Percentiles rank a stretch among this genome's conserved stretches.
Conservation (phyloP, 805 yeast genomes). For the Yamadazyma olivae region DNA sequence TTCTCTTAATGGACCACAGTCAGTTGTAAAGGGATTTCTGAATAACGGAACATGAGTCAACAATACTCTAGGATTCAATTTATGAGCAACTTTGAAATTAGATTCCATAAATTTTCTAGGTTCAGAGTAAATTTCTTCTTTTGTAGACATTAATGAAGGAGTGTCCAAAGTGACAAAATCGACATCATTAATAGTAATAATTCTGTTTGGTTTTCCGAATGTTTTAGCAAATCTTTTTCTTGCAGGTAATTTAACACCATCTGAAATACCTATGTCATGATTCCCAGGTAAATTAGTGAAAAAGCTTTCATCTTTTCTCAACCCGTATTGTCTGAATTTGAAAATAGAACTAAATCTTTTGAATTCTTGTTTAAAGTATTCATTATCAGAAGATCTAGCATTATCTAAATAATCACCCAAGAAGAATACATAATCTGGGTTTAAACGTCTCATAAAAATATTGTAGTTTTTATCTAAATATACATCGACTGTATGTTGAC, state of each 20-base stretch:
- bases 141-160: slow-evolving; percentile 65
- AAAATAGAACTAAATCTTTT: slow-evolving; percentile 33
- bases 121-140: slow-evolving; percentile 41
- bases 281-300: slow-evolving; percentile 68
- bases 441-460: slow-evolving; percentile 25
- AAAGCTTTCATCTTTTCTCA: slow-evolving; percentile 21
- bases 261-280: slow-evolving; percentile 94
- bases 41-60: slow-evolving; percentile 86
- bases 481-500: slow-evolving; percentile 40
- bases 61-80: slow-evolving; percentile 55
- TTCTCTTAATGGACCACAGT: slow-evolving; percentile 83
- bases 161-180: slow-evolving; percentile 61
- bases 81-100: slow-evolving; percentile 10
- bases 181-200: slow-evolving; percentile 25
- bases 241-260: slow-evolving; percentile 46
- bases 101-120: slow-evolving; percentile 52
- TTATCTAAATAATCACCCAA: slow-evolving; percentile 44
- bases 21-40: slow-evolving; percentile 55
- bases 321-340: slow-evolving; percentile 13
- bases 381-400: slow-evolving; percentile 32
- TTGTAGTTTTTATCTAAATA: slow-evolving; percentile 37
- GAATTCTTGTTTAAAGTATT: slow-evolving; percentile 26
- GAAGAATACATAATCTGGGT: slow-evolving; percentile 37
- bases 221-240: slow-evolving; percentile 24
- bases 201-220: slow-evolving; percentile 32